phyloP scores from a whole-genome alignment of 2,329 filamentous ascomycete genomes.

The Apiospora pterosperma region DNA sequence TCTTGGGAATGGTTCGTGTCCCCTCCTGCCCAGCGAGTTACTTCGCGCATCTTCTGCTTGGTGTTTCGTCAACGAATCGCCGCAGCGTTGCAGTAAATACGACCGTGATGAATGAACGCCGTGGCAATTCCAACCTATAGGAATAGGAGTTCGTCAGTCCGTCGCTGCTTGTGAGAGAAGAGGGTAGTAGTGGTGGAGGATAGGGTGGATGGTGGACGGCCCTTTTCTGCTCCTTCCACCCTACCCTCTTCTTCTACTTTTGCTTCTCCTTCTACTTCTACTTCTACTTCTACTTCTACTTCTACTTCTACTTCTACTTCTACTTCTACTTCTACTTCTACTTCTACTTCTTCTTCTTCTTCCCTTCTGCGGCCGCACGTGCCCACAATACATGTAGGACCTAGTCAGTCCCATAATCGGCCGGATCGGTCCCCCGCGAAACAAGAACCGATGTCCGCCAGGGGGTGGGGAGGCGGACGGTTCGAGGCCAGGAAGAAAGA shows the following conservation, averaged over 20 bases:
- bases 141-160: background rate
- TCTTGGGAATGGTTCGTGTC: slow-evolving; percentile 1
- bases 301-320: background rate
- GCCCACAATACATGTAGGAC: background rate
- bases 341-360: background rate
- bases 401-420: background rate
- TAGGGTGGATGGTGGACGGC: too few species aligned
- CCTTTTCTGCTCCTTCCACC: background rate
- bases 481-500: background rate
- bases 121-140: background rate
- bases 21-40: background rate
- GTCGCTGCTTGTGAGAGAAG: background rate
- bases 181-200: background rate
- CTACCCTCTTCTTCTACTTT: background rate
- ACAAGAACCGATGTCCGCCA: background rate
- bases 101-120: background rate
- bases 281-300: background rate
- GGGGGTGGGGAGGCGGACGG: background rate
- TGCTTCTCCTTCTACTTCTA: background rate
- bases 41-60: background rate
- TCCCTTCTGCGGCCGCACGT: background rate
- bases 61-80: background rate
- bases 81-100: background rate
- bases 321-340: background rate
- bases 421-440: background rate